Evolutionary conservation across 169 alveolate genomes (phyloP).

Genomic region (Cryptosporidium parvum): DNA sequence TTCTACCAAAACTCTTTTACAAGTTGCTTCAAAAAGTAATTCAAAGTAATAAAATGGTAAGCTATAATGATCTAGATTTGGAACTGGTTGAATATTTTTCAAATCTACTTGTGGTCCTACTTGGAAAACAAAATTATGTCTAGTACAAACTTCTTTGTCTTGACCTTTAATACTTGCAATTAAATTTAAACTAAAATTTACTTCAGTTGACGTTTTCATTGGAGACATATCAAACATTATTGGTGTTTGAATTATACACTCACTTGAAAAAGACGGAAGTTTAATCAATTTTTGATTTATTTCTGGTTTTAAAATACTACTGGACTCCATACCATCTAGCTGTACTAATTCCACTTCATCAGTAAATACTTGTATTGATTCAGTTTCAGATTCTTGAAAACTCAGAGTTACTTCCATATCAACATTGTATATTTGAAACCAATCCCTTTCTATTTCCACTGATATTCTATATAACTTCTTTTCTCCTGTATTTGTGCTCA

Average conservation of each 20-base stretch:
- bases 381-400: background rate
- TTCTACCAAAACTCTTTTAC: slow-evolving; percentile 7
- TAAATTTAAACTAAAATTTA: background rate
- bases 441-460: slow-evolving; percentile 28
- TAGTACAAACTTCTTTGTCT: background rate
- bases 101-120: slow-evolving; percentile 36
- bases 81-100: slow-evolving; percentile 10
- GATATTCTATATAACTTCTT: slow-evolving; percentile 7
- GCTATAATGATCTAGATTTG: background rate
- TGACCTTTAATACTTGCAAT: background rate
- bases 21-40: background rate
- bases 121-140: slow-evolving; percentile 14
- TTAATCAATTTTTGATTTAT: background rate
- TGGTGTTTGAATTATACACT: slow-evolving; percentile 40
- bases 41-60: slow-evolving; percentile 40
- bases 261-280: slow-evolving; percentile 57
- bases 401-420: slow-evolving; percentile 20
- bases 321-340: slow-evolving; percentile 21
- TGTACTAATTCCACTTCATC: slow-evolving; percentile 23
- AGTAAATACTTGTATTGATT: background rate
- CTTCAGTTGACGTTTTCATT: background rate
- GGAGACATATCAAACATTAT: slow-evolving; percentile 28
- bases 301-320: background rate
- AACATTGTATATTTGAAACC: slow-evolving; percentile 26
- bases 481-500: background rate